Base-by-base conservation (phyloP, 345 rosid species). In the Carallia pectinifolia region DNA sequence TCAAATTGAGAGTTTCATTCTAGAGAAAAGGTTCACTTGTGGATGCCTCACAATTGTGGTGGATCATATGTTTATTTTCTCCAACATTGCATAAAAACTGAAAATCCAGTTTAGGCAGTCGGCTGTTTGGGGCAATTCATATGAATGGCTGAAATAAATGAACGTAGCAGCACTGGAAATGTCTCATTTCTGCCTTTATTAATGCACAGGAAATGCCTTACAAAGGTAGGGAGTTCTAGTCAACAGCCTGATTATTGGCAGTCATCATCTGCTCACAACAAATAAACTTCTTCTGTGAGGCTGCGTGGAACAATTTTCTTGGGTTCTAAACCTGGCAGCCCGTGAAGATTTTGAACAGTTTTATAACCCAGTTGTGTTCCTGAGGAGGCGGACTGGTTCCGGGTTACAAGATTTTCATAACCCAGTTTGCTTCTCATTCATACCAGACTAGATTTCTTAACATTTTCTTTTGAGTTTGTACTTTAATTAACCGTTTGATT, bases 161-260 rank as follows among this genome's bases (percentile, higher is more conserved):
- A 44, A 10, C 50, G 0, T 15, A 44, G 17, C 17, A 12, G 16
- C 13, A 16, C 50, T 12, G 50, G 60, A 55, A 55, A 12, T 29
- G 29, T 10, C 31, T 30, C 2, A 9, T 53, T 7, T 23, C 31
- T 30, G 15, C 15, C 15, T 56, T 59, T 33, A 31, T 67, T 33
- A 38, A 58, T n/a, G 6, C 48, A 39, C 89, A 90, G 92, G 91
- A 86, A 72, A 90, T 88, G 92, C 88, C 73, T 4, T 90, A 82
- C 66, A 88, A 82, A 74, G 88, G 96, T 73, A 80, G 90, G 23
- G 88, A 90, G 4, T 81, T 64, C 76, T 85, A 84, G 74, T 30
- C 40, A 23, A 23, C 23, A 19, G 37, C 54, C 54, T 31, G 73
- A 64, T 40, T 53, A 54, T 66, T 61, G 68, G 70, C 54, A 31